Conservation (phyloP, 2,329 filamentous ascomycete species). For the Graphilbum ipis-grandicollis region DNA sequence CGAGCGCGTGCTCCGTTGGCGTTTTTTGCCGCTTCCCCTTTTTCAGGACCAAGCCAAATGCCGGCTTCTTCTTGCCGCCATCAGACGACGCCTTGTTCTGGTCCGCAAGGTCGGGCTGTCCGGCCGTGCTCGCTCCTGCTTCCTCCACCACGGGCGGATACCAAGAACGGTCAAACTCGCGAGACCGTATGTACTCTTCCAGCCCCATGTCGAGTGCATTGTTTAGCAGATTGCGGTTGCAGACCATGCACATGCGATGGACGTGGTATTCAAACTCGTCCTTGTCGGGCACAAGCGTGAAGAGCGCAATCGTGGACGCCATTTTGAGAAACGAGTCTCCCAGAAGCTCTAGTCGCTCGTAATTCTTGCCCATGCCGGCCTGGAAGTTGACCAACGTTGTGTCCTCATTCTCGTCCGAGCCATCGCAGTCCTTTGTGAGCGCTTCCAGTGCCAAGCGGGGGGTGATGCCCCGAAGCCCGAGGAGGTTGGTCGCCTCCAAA, state of each 20-base stretch:
- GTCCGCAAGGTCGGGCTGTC: neutral
- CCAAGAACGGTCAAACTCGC: constrained; percentile 71
- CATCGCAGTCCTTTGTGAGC: constrained; percentile 82
- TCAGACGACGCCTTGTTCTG: constrained; percentile 1
- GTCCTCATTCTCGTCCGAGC: constrained; percentile 55
- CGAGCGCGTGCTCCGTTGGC: constrained; percentile 44
- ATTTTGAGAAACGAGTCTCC: constrained; percentile 93
- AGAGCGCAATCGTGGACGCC: constrained; percentile 80
- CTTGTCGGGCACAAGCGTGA: constrained; percentile 55
- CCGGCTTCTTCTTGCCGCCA: too few species aligned
- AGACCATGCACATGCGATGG: constrained; percentile 76
- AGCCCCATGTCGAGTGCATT: constrained; percentile 49
- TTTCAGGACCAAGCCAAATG: constrained; percentile 46
- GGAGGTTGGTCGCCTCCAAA: constrained; percentile 49
- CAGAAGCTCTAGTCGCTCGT: constrained; percentile 84
- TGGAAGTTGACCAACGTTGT: constrained; percentile 56
- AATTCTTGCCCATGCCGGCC: constrained; percentile 80
- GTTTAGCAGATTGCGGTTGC: constrained; percentile 78
- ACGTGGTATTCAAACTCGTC: constrained; percentile 83
- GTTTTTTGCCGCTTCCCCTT: constrained; percentile 48
- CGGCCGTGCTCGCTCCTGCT: neutral
- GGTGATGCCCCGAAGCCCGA: constrained; percentile 43
- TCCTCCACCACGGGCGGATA: constrained; percentile 46
- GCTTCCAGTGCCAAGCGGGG: constrained; percentile 68
- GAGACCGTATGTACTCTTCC: constrained; percentile 66